Percentiles rank a stretch among this genome's conserved stretches.
Evolutionary conservation across 352 stramenopile genomes (phyloP).

Genomic region (Globisporangium iwayamae): DNA sequence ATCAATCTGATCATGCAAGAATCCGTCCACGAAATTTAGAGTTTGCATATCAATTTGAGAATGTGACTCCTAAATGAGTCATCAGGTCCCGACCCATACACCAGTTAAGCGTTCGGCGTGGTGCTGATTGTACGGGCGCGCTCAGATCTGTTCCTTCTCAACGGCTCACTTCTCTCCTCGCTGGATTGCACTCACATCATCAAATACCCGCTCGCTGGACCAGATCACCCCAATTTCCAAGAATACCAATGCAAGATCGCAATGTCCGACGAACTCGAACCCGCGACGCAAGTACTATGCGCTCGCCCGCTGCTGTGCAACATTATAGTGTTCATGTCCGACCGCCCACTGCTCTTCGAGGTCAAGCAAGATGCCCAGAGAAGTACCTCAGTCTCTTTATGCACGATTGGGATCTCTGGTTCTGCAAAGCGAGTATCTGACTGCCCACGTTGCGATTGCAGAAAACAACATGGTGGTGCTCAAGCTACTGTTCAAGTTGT

Average conservation of each 20-base stretch:
- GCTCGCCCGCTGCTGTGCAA: neutral
- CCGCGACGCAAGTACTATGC: neutral
- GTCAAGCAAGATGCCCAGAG: neutral
- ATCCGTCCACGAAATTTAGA: too few species aligned
- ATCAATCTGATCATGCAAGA: too few species aligned
- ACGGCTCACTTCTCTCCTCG: too few species aligned
- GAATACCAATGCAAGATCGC: too few species aligned
- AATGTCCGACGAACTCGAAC: slow-evolving; percentile 3
- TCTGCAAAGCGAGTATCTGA: neutral
- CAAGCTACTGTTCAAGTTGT: slow-evolving; percentile 2
- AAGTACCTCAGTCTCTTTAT: neutral
- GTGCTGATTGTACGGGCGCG: too few species aligned
- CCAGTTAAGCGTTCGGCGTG: too few species aligned
- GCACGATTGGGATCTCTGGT: neutral
- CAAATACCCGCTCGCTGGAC: too few species aligned
- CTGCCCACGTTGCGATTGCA: slow-evolving; percentile 10
- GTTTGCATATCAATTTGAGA: too few species aligned
- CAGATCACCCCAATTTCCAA: neutral
- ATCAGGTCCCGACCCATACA: too few species aligned
- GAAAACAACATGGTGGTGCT: slow-evolving; percentile 3
- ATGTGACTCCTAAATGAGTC: too few species aligned
- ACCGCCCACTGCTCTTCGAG: neutral
- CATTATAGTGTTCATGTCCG: neutral
- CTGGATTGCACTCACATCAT: too few species aligned
- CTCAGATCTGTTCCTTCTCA: too few species aligned